phyloP scores from a whole-genome alignment of 441 rosid genomes.

The Populus hybrid region DNA sequence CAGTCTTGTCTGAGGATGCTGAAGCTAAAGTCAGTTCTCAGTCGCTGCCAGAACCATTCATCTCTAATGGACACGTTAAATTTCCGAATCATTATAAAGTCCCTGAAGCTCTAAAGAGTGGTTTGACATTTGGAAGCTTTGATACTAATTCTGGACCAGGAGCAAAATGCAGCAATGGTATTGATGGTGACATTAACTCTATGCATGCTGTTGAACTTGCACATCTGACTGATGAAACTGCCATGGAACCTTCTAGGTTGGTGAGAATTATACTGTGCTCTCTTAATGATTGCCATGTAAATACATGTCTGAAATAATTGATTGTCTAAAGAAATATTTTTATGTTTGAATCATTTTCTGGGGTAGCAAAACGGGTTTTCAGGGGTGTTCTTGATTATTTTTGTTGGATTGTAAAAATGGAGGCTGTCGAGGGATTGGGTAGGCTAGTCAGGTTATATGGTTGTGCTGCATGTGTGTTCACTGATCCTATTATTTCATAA shows the following conservation, averaged over 20 bases:
- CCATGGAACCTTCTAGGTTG: slow-evolving; percentile 53
- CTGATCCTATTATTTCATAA: neutral
- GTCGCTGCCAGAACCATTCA: slow-evolving; percentile 31
- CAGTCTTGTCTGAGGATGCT: slow-evolving; percentile 32
- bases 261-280: neutral
- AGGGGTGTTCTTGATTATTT: neutral
- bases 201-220: slow-evolving; percentile 35
- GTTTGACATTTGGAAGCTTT: slow-evolving; percentile 88
- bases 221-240: slow-evolving; percentile 32
- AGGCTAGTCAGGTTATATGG: neutral
- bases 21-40: slow-evolving; percentile 30
- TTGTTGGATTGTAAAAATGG: neutral
- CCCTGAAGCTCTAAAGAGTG: slow-evolving; percentile 61
- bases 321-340: neutral
- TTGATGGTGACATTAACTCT: slow-evolving; percentile 33
- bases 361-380: neutral
- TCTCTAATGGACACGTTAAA: slow-evolving; percentile 55
- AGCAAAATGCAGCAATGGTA: slow-evolving; percentile 25
- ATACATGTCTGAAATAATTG: neutral
- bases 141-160: slow-evolving; percentile 40
- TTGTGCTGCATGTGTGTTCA: neutral
- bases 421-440: neutral
- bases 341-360: neutral
- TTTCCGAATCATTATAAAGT: slow-evolving; percentile 78
- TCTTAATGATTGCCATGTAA: neutral